Base-by-base conservation (phyloP, 305 asterid genomes). In the Lippia alba region DNA sequence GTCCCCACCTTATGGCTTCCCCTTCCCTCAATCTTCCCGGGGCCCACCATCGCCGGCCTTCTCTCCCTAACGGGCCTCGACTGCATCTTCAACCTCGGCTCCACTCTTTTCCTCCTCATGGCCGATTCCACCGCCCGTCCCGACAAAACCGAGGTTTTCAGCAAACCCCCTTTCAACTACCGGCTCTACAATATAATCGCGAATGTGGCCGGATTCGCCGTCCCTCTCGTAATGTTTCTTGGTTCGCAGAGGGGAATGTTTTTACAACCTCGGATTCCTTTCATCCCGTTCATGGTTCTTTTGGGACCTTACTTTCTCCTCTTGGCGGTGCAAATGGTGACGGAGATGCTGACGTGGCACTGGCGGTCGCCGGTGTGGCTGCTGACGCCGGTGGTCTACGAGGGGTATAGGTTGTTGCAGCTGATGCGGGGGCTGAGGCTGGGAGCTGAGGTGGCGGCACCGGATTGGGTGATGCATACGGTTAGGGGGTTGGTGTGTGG, bases 281-380 rank as follows among this genome's bases (percentile, higher is more conserved):
- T 81, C 70, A 86, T 94, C 72, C 79, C 97, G 0, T 87, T 68
- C 67, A 80, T 85, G 9, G 87, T 91, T 59, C 81, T 94, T n/a
- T 71, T 94, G 65, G 99, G 96, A 14, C 99, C 97, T 15, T 91
- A 94, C 78, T 83, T 89, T 20, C 87, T 94, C 73, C 99, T 94
- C 36, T 71, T 94, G 44, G 79, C 85, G 0, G 89, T 91, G 68
- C 97, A 94, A 78, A 75, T 81, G 69, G 77, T 91, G 15, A 91
- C 97, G 0, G 97, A 94, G 85, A 70, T 87, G 88, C 88, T 94
- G 69, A 91, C 94, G 0, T 94, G 99, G 99, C 97, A 91, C 79
- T 93, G 97, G 99, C 80, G 79, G 84, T 94, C 99, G 3, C 96
- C 99, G 0, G 97, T 91, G 20, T 94, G 99, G 99, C 74, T 90